These are phyloP conservation scores for Saccharomyces pastorianus DNA, from an alignment of 1,139 yeast genomes.

Conservation along the genomic window DNA sequence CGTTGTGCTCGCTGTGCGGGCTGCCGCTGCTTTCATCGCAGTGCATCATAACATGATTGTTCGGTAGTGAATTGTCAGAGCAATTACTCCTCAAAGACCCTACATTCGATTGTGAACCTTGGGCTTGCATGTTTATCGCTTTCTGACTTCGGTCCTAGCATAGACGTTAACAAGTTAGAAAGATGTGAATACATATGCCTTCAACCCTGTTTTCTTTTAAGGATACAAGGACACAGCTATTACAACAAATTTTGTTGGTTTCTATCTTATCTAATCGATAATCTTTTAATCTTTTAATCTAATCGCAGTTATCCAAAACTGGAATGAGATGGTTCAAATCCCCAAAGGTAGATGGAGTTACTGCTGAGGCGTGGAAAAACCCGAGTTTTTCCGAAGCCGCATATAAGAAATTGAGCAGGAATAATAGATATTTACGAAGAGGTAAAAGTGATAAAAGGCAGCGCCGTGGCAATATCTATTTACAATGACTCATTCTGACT, in stretches of 20 bases:
- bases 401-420: not conserved
- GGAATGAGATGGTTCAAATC: not conserved
- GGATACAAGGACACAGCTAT: not conserved
- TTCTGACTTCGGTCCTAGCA: not conserved
- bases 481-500: constrained; percentile 1
- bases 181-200: not conserved
- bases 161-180: not conserved
- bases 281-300: not conserved
- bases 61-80: not conserved
- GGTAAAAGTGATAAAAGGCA: not conserved
- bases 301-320: not conserved
- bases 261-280: not conserved
- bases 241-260: not conserved
- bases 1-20: not conserved
- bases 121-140: not conserved
- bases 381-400: not conserved
- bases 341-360: not conserved
- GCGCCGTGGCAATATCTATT: not conserved
- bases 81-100: not conserved
- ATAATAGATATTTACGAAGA: not conserved
- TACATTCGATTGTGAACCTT: not conserved
- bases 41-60: constrained; percentile 16
- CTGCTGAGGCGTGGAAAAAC: not conserved
- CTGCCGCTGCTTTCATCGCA: not conserved
- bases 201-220: not conserved